Evolutionary conservation across 192 early-diverging fungal species (phyloP).

Genomic region (Umbelopsis sp.): DNA sequence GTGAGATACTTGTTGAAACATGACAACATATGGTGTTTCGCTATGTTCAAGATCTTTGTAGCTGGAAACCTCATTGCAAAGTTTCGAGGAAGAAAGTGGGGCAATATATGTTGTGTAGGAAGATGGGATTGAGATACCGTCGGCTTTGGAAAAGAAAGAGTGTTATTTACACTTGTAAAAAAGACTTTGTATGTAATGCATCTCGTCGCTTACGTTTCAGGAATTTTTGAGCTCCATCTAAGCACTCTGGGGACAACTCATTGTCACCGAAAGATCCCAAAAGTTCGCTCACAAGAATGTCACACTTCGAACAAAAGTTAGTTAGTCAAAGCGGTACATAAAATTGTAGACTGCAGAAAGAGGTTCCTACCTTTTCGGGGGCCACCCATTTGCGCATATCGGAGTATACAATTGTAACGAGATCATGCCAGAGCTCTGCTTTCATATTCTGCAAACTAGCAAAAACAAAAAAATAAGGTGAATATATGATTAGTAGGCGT

Average conservation of each 20-base stretch:
- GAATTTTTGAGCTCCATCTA: constrained; percentile 87
- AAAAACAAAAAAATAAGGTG: background rate
- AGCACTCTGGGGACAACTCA: constrained; percentile 98
- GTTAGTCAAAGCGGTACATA: constrained; percentile 1
- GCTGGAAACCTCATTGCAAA: constrained; percentile 73
- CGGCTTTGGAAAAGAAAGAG: constrained; percentile 35
- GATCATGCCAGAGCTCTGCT: constrained; percentile 72
- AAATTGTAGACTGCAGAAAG: background rate
- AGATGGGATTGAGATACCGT: constrained; percentile 91
- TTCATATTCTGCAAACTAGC: constrained; percentile 75
- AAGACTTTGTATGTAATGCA: background rate
- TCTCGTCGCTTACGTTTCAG: constrained; percentile 25
- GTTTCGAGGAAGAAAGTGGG: constrained; percentile 84
- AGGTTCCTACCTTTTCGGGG: constrained; percentile 55
- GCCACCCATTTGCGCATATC: constrained; percentile 91
- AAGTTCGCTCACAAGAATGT: constrained; percentile 95
- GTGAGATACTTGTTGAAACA: constrained; percentile 76
- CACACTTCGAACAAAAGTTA: constrained; percentile 48
- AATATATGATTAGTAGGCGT: too few relatives aligned
- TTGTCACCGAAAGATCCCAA: constrained; percentile 99
- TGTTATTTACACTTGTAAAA: too few relatives aligned
- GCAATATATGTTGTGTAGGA: constrained; percentile 83
- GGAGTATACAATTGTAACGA: constrained; percentile 79
- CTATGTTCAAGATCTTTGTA: constrained; percentile 67
- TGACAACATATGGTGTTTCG: constrained; percentile 98